A percentile compares a stretch with the other conserved stretches of the same genome.
Evolutionary conservation across 257 asterid genomes (phyloP).

Genomic region (Penstemon newberryi): DNA sequence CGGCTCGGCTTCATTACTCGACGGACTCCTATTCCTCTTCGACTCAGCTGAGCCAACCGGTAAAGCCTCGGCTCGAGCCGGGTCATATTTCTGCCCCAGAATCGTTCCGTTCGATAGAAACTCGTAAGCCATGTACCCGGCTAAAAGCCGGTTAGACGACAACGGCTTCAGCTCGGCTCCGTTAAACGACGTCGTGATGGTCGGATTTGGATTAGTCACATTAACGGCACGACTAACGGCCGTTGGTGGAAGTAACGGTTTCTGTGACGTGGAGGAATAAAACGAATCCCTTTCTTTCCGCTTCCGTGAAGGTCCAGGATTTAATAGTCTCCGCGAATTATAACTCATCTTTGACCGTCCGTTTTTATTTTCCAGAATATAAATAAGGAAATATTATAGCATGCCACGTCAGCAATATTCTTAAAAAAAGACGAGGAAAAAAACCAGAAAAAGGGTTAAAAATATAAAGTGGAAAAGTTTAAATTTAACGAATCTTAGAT

Average conservation of each 20-base stretch:
- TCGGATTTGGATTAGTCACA: background rate
- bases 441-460: background rate
- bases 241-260: constrained; percentile 33
- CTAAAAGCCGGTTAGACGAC: constrained; percentile 46
- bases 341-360: constrained; percentile 50
- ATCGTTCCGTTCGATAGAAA: constrained; percentile 52
- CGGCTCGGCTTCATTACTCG: constrained; percentile 25
- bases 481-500: constrained; percentile 6
- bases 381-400: background rate
- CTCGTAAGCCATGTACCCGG: constrained; percentile 70
- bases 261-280: constrained; percentile 34
- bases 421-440: background rate
- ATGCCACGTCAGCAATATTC: constrained; percentile 35
- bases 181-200: constrained; percentile 34
- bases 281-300: constrained; percentile 46
- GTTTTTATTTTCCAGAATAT: constrained; percentile 10
- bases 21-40: constrained; percentile 24
- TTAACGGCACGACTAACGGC: constrained; percentile 37
- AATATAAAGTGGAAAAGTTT: background rate
- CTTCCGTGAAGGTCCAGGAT: constrained; percentile 44
- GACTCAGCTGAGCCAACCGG: constrained; percentile 28
- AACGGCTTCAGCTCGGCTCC: constrained; percentile 24
- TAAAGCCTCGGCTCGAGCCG: constrained; percentile 47
- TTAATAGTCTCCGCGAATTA: constrained; percentile 32
- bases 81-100: constrained; percentile 49